A percentile compares a stretch with the other conserved stretches of the same genome.
Evolutionary conservation across 1,284 basidiomycete species (phyloP).

Genomic region (Phlebopus sp.): DNA sequence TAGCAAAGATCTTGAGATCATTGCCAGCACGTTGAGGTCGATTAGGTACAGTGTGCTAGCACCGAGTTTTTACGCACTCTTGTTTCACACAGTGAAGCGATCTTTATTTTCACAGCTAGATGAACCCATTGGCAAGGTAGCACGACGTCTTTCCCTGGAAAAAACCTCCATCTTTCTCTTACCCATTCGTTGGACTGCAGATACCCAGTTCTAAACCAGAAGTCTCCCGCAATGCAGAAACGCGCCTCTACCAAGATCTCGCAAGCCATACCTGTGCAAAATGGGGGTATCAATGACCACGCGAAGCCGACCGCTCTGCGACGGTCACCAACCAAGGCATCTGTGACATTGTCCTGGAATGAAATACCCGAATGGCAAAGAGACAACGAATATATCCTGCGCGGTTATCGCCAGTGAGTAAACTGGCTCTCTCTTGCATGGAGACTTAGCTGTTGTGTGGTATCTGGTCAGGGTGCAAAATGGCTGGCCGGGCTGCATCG

Average conservation of each 20-base stretch:
- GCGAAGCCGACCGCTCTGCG: not conserved
- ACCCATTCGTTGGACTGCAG: too few relatives aligned
- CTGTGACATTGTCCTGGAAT: conserved; percentile 52
- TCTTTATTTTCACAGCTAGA: too few relatives aligned
- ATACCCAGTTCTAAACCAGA: too few relatives aligned
- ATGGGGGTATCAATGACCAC: conserved; percentile 7
- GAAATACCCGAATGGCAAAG: conserved; percentile 67
- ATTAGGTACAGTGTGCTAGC: too few relatives aligned
- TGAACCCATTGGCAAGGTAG: too few relatives aligned
- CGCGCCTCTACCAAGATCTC: too few relatives aligned
- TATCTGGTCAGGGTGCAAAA: conserved; percentile 50
- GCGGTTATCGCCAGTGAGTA: conserved; percentile 68
- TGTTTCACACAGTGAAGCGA: too few relatives aligned
- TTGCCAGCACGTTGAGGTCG: too few relatives aligned
- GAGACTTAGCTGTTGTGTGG: conserved; percentile 3
- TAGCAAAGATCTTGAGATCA: conserved; percentile 17
- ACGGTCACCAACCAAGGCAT: conserved; percentile 1
- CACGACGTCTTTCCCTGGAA: too few relatives aligned
- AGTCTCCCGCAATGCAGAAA: too few relatives aligned
- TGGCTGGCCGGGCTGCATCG: conserved; percentile 62
- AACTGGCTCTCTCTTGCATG: conserved; percentile 10
- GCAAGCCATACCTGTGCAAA: not conserved
- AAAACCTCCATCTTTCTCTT: too few relatives aligned
- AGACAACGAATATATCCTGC: conserved; percentile 75
- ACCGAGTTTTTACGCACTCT: too few relatives aligned